Evolutionary conservation across 495 filamentous ascomycete species (phyloP).

Genomic region (Polyplosphaeria fusca): DNA sequence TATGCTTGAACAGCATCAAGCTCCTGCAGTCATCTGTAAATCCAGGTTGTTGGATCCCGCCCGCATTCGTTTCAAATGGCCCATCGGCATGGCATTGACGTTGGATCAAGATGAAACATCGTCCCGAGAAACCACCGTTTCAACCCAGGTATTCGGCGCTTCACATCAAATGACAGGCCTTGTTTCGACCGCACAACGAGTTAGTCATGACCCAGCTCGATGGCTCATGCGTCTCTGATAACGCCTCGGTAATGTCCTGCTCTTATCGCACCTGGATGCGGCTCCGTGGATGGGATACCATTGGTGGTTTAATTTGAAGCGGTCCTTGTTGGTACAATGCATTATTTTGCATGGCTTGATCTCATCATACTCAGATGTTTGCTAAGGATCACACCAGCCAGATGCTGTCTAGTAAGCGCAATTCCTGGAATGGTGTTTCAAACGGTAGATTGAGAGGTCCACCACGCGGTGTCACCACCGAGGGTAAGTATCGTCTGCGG

Average conservation of each 20-base stretch:
- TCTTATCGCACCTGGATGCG: too few species aligned
- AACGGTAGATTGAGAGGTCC: conserved; percentile 22
- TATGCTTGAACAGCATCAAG: too few species aligned
- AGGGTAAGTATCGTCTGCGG: background rate
- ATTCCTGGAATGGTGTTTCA: conserved; percentile 9
- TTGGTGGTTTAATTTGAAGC: conserved; percentile 20
- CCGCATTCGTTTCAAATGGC: too few species aligned
- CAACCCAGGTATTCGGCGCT: conserved; percentile 26
- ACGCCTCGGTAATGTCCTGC: too few species aligned
- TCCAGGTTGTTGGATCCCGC: too few species aligned
- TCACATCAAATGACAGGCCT: background rate
- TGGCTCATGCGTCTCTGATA: too few species aligned
- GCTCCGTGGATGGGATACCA: background rate
- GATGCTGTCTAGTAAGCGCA: too few species aligned
- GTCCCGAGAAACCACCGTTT: conserved; percentile 17
- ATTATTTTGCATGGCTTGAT: background rate
- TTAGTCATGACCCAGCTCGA: background rate
- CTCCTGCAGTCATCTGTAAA: too few species aligned
- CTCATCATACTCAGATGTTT: too few species aligned
- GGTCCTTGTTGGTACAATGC: background rate
- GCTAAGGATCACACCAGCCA: too few species aligned
- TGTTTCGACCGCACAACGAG: background rate
- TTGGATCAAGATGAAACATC: conserved; percentile 19
- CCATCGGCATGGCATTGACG: conserved; percentile 9
- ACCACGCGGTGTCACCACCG: background rate